A percentile compares a stretch with the other conserved stretches of the same genome.
These are phyloP conservation scores for Hymenoscyphus fraxineus DNA, from an alignment of 2,329 filamentous ascomycete genomes.

Conservation along the genomic window DNA sequence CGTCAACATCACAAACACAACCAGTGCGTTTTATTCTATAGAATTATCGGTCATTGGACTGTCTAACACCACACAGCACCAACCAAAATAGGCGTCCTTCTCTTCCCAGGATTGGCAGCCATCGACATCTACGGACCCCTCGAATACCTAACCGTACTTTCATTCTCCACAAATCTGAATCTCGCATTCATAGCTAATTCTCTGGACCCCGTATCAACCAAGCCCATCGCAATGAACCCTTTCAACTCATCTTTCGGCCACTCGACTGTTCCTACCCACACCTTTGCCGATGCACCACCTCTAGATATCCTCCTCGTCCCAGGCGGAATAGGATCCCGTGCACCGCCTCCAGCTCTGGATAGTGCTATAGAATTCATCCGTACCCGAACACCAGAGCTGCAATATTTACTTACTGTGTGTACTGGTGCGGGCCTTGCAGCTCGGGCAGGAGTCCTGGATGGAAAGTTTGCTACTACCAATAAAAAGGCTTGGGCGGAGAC, in stretches of 20 bases:
- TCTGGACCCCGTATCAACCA: slow-evolving; percentile 28
- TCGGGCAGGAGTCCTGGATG: slow-evolving; percentile 56
- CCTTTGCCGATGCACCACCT: slow-evolving; percentile 23
- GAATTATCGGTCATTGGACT: too few relatives aligned
- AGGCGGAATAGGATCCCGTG: slow-evolving; percentile 52
- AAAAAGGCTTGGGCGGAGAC: slow-evolving; percentile 50
- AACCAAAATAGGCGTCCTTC: slow-evolving; percentile 38
- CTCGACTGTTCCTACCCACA: slow-evolving; percentile 18
- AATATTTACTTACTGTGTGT: slow-evolving; percentile 62
- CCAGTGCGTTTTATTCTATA: background rate
- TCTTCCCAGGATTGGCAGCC: slow-evolving; percentile 37
- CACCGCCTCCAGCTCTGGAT: slow-evolving; percentile 29
- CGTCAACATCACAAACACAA: background rate
- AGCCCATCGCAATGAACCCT: slow-evolving; percentile 4
- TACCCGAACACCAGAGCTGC: slow-evolving; percentile 44
- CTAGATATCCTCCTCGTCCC: slow-evolving; percentile 53
- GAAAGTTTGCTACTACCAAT: slow-evolving; percentile 61
- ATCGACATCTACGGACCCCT: slow-evolving; percentile 35
- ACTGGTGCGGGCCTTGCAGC: slow-evolving; percentile 60
- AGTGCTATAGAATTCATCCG: slow-evolving; percentile 45
- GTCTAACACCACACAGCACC: slow-evolving; percentile 20
- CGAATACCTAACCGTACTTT: slow-evolving; percentile 30
- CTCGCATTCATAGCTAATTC: slow-evolving; percentile 29
- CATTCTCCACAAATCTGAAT: slow-evolving; percentile 22
- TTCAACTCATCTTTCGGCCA: slow-evolving; percentile 20